Evolutionary conservation across 352 stramenopile genomes (phyloP).

Genomic region (Pythium phragmiticola): DNA sequence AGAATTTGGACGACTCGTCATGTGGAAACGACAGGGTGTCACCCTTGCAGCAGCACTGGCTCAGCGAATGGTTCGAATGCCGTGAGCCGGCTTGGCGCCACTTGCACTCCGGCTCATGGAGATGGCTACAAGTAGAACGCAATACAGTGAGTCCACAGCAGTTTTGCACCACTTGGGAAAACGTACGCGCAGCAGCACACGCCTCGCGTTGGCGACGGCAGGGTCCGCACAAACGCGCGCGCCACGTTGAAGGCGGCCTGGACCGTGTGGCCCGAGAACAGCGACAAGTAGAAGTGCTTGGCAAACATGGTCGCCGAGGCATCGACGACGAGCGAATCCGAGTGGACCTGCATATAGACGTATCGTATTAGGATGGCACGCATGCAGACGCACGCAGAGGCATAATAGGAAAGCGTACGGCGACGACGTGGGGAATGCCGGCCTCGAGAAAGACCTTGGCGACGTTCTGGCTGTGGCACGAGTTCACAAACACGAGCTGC

Average conservation of each 20-base stretch:
- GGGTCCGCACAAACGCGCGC: constrained; percentile 59
- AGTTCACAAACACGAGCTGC: constrained; percentile 83
- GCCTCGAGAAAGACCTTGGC: constrained; percentile 87
- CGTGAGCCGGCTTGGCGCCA: constrained; percentile 64
- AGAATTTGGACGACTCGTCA: constrained; percentile 82
- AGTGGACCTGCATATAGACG: constrained; percentile 45
- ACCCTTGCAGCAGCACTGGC: constrained; percentile 76
- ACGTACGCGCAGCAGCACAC: constrained; percentile 82
- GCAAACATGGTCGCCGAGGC: constrained; percentile 77
- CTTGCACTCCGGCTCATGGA: constrained; percentile 65
- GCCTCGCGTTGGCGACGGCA: constrained; percentile 54
- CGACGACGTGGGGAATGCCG: constrained; percentile 89
- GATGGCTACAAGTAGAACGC: constrained; percentile 24
- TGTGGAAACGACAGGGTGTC: constrained; percentile 67
- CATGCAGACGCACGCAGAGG: background rate
- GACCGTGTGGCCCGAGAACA: constrained; percentile 75
- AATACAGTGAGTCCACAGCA: background rate
- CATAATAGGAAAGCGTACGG: constrained; percentile 34
- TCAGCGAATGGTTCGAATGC: constrained; percentile 66
- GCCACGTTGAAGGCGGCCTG: constrained; percentile 71
- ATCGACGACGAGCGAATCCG: constrained; percentile 74
- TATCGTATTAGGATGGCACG: background rate
- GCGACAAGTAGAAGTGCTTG: constrained; percentile 83
- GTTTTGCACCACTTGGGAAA: background rate
- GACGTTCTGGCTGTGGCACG: constrained; percentile 84